phyloP scores from a whole-genome alignment of 108 stramenopile genomes.

The Skeletonema marinoi region DNA sequence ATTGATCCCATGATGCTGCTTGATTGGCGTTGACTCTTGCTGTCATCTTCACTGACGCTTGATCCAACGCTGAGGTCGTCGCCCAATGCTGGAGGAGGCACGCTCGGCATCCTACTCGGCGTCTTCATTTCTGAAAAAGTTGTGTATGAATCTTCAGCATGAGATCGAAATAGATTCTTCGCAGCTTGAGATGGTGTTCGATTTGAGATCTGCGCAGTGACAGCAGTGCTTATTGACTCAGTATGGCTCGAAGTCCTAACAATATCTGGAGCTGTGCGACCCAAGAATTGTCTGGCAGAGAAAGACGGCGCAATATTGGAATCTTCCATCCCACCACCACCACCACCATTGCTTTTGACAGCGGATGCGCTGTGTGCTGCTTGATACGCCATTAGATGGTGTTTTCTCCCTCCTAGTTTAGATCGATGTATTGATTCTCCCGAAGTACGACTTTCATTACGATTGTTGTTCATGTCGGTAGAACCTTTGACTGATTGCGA shows the following conservation, averaged over 20 bases:
- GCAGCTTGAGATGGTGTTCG: slow-evolving; percentile 25
- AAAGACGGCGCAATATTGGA: neutral
- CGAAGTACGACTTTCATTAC: neutral
- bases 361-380: slow-evolving; percentile 38
- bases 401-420: slow-evolving; percentile 24
- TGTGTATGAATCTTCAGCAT: neutral
- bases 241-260: slow-evolving; percentile 32
- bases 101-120: neutral
- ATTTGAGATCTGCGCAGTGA: slow-evolving; percentile 46
- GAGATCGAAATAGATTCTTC: slow-evolving; percentile 5
- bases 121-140: slow-evolving; percentile 4
- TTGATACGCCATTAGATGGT: slow-evolving; percentile 56
- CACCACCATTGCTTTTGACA: slow-evolving; percentile 7
- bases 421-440: neutral
- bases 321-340: neutral
- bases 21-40: slow-evolving; percentile 21
- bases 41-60: slow-evolving; percentile 31
- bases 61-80: slow-evolving; percentile 57
- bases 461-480: neutral
- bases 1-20: slow-evolving; percentile 71
- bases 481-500: slow-evolving; percentile 10
- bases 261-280: slow-evolving; percentile 9
- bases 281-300: slow-evolving; percentile 3
- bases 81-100: slow-evolving; percentile 36
- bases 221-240: slow-evolving; percentile 43